Conservation (phyloP, 2,329 filamentous ascomycete species). For the Apiospora arundinis region DNA sequence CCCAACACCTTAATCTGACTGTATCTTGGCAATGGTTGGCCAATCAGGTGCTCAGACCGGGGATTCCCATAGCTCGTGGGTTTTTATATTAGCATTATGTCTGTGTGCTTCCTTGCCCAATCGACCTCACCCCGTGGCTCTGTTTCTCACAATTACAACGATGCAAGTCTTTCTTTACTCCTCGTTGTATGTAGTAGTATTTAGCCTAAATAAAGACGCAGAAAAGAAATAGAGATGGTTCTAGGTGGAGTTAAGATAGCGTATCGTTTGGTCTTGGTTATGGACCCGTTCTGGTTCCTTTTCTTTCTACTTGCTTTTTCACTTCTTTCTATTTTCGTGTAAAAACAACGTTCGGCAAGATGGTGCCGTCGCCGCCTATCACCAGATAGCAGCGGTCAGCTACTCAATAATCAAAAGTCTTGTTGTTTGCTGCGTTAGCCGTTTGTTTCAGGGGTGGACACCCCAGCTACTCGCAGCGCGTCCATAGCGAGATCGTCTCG, state of each 20-base stretch:
- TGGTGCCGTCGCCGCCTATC: not conserved
- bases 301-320: no score
- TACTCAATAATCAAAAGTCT: not conserved
- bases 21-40: not conserved
- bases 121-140: no score
- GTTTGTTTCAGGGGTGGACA: not conserved
- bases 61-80: not conserved
- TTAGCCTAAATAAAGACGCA: no score
- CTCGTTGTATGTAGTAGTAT: no score
- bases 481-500: not conserved
- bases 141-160: no score
- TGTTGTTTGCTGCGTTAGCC: not conserved
- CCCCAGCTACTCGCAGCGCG: not conserved
- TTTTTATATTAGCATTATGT: conserved; percentile 8
- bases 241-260: not conserved
- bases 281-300: not conserved
- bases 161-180: no score
- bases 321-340: no score
- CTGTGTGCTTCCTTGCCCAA: not conserved
- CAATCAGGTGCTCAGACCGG: not conserved
- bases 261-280: not conserved
- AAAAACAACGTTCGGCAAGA: not conserved
- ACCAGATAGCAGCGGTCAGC: not conserved
- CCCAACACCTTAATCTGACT: not conserved
- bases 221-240: no score